These are phyloP conservation scores for Camellia sinensis DNA, from an alignment of 148 eudicot genomes.

Conservation along the genomic window DNA sequence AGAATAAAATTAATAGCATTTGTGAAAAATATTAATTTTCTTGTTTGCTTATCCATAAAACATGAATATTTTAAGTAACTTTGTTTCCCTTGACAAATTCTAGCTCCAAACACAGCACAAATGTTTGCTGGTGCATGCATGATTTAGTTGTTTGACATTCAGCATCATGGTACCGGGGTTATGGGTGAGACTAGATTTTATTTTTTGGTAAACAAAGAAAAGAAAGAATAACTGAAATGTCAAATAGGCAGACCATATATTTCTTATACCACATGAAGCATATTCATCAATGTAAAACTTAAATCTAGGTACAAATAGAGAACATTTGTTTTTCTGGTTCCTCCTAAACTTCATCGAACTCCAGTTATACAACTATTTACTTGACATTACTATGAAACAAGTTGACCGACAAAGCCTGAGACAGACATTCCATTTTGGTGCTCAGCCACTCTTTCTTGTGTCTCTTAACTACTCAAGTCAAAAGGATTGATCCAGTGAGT, in stretches of 20 bases:
- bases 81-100: too few species aligned
- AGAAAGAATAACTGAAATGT: neutral
- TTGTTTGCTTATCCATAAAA: too few species aligned
- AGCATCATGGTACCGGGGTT: neutral
- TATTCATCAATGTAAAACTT: neutral
- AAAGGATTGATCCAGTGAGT: neutral
- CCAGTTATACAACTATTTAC: neutral
- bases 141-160: constrained; percentile 6
- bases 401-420: neutral
- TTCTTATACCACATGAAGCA: neutral
- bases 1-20: too few species aligned
- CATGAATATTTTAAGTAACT: too few species aligned
- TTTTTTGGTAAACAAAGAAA: neutral
- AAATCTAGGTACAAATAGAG: neutral
- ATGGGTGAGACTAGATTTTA: neutral
- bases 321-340: neutral
- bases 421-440: neutral
- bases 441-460: neutral
- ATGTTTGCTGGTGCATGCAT: constrained; percentile 11
- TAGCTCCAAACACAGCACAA: neutral
- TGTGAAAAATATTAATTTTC: too few species aligned
- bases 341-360: neutral
- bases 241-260: neutral
- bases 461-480: neutral
- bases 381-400: neutral